phyloP scores from a whole-genome alignment of 164 flowering plant species.

The Kalanchoe fedtschenkoi region DNA sequence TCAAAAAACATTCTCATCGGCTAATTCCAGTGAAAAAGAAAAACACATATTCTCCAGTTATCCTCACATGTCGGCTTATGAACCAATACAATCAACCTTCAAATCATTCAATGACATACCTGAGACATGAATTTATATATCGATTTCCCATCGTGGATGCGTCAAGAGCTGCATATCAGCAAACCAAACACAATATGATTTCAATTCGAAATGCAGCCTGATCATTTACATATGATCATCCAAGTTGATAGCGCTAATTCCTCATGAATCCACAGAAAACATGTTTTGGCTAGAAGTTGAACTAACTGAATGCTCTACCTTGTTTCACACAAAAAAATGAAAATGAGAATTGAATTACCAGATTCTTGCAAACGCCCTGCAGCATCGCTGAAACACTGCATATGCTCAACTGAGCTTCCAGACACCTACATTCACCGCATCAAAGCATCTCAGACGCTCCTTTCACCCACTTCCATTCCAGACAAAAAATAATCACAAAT shows the following conservation, averaged over 20 bases:
- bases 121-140: conserved; percentile 80
- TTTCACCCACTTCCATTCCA: background rate
- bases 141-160: conserved; percentile 89
- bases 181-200: background rate
- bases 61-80: background rate
- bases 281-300: background rate
- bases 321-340: no score
- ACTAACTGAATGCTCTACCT: no score
- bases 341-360: conserved; percentile 25
- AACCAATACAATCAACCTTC: background rate
- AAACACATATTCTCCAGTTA: background rate
- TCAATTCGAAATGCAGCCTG: background rate
- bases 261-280: background rate
- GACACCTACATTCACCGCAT: conserved; percentile 41
- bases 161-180: conserved; percentile 61
- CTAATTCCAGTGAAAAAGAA: no score
- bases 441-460: no score
- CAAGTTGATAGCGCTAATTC: background rate
- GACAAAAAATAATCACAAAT: background rate
- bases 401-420: conserved; percentile 65
- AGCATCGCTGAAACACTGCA: conserved; percentile 81
- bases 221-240: background rate
- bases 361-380: conserved; percentile 87
- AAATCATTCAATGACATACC: conserved; percentile 28
- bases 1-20: no score